Percentiles rank a stretch among this genome's conserved stretches.
phyloP scores from a whole-genome alignment of 83 land plant genomes.

The Picea abies region DNA sequence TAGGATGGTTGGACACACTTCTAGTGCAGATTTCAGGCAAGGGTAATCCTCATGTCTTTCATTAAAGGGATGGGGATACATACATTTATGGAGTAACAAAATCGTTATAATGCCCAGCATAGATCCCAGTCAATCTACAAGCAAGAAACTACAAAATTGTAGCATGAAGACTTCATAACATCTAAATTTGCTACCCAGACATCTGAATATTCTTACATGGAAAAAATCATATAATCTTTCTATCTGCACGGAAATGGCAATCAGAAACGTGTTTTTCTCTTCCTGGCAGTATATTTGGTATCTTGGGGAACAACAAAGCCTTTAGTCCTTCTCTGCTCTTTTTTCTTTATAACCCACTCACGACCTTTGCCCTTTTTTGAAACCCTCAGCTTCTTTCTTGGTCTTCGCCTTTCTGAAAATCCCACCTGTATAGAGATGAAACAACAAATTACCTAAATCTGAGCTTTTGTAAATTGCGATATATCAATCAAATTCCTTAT shows the following conservation, averaged over 20 bases:
- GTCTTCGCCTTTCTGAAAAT: conserved; percentile 73
- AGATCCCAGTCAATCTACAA: too few species aligned
- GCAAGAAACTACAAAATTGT: too few species aligned
- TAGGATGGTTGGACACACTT: too few species aligned
- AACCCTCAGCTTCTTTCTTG: conserved; percentile 76
- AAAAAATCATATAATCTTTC: neutral
- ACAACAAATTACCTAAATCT: neutral
- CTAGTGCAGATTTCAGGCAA: too few species aligned
- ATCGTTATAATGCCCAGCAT: too few species aligned
- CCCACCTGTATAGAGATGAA: conserved; percentile 44
- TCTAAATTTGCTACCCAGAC: neutral
- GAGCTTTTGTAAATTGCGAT: neutral
- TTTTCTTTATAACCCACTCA: conserved; percentile 87
- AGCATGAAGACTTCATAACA: too few species aligned
- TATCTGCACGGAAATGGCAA: neutral
- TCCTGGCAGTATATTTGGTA: conserved; percentile 90
- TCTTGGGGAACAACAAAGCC: conserved; percentile 86
- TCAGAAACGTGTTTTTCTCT: conserved; percentile 87
- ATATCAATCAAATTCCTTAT: neutral
- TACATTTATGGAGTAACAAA: too few species aligned
- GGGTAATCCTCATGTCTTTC: too few species aligned
- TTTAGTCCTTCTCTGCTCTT: conserved; percentile 87
- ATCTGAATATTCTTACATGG: neutral
- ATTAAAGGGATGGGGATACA: too few species aligned
- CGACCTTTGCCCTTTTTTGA: conserved; percentile 77